Evolutionary conservation across 2,329 filamentous ascomycete genomes (phyloP).

Genomic region (Nannizzia gypsea): DNA sequence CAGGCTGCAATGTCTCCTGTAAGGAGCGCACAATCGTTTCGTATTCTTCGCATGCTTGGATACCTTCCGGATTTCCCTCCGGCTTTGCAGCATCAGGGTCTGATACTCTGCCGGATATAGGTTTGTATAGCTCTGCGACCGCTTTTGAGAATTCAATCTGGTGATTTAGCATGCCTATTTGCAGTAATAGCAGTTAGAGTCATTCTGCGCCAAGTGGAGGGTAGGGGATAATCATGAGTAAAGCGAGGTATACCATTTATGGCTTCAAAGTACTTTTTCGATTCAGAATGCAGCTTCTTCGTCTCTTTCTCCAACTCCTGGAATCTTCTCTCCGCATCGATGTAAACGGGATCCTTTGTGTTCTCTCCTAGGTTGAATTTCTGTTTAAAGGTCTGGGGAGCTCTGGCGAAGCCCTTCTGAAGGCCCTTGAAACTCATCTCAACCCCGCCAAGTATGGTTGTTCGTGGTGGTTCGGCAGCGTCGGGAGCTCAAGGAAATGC

Average conservation of each 20-base stretch:
- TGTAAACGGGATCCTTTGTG: conserved; percentile 89
- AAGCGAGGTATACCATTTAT: conserved; percentile 57
- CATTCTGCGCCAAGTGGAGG: background rate
- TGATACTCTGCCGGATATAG: conserved; percentile 89
- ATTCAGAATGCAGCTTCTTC: conserved; percentile 93
- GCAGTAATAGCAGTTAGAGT: background rate
- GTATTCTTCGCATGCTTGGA: conserved; percentile 92
- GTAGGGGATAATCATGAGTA: background rate
- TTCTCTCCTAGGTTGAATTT: conserved; percentile 93
- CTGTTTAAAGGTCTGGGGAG: conserved; percentile 81
- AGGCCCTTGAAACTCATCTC: conserved; percentile 95
- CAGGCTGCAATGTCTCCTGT: conserved; percentile 74
- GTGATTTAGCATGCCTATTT: conserved; percentile 72
- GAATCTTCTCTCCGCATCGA: conserved; percentile 87
- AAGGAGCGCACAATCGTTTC: conserved; percentile 81
- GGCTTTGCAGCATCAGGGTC: conserved; percentile 73
- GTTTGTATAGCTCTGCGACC: conserved; percentile 93
- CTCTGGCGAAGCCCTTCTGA: conserved; percentile 75
- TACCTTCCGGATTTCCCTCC: conserved; percentile 85
- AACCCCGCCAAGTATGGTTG: background rate
- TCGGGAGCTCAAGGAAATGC: background rate
- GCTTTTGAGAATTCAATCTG: conserved; percentile 98
- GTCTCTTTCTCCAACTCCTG: conserved; percentile 90
- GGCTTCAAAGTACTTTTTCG: conserved; percentile 91
- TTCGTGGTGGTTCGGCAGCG: background rate